phyloP scores from a whole-genome alignment of 2,329 filamentous ascomycete genomes.

The Pseudogymnoascus sp. region DNA sequence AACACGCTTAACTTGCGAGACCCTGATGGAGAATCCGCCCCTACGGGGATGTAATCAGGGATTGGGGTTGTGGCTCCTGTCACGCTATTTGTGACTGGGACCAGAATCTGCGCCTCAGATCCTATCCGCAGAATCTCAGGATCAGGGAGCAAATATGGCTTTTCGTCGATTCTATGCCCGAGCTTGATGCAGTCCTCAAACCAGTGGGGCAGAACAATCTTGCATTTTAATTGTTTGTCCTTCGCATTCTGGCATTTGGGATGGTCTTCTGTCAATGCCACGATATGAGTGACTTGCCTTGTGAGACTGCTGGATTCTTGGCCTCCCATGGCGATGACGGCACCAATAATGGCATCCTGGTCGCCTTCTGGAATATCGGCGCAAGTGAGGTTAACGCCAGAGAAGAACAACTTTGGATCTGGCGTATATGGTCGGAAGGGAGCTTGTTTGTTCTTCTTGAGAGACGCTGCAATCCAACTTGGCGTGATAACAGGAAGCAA shows the following conservation, averaged over 20 bases:
- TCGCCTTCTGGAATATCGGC: slow-evolving; percentile 78
- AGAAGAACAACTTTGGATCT: slow-evolving; percentile 84
- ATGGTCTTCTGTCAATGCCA: slow-evolving; percentile 68
- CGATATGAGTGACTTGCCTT: slow-evolving; percentile 77
- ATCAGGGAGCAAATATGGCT: slow-evolving; percentile 76
- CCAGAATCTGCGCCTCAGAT: slow-evolving; percentile 46
- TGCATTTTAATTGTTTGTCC: slow-evolving; percentile 60
- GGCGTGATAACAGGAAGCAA: slow-evolving; percentile 81
- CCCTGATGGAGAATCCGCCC: slow-evolving; percentile 36
- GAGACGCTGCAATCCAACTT: slow-evolving; percentile 66
- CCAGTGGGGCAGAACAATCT: slow-evolving; percentile 91
- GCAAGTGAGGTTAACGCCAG: slow-evolving; percentile 72
- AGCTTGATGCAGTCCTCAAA: slow-evolving; percentile 95
- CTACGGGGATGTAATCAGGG: slow-evolving; percentile 31
- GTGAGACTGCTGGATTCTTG: slow-evolving; percentile 65
- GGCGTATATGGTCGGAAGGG: slow-evolving; percentile 81
- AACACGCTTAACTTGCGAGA: slow-evolving; percentile 63
- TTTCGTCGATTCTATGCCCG: slow-evolving; percentile 81
- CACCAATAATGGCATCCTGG: slow-evolving; percentile 85
- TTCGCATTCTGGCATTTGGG: slow-evolving; percentile 58
- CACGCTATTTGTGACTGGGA: slow-evolving; percentile 52
- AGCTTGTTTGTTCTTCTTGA: slow-evolving; percentile 60
- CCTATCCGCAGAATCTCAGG: slow-evolving; percentile 66
- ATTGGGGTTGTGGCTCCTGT: slow-evolving; percentile 56
- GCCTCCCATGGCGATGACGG: slow-evolving; percentile 81